Evolutionary conservation across 306 rosid species (phyloP), one percentile per base, ranked within the genome.

Genomic region (Casuarina glauca): DNA sequence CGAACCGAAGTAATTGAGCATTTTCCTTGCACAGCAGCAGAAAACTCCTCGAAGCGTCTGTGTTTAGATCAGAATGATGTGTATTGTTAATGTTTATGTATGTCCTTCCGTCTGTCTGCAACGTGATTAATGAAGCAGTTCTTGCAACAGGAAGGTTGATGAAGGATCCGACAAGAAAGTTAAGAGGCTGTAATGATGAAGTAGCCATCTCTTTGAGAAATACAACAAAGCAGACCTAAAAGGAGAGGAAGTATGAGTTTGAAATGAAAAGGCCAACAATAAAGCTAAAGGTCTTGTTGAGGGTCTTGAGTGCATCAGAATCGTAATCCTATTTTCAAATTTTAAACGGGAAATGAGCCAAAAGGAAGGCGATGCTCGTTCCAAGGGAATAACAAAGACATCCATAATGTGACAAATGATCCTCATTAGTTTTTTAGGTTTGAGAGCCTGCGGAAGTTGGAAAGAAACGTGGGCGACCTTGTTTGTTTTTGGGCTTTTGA

Each of bases 401-500:
- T 71, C 67, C 84, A 84, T 78, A 74, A 84, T 70, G 74, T 81
- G 88, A 87, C 88, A 91, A 74, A 80, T 79, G 87, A 61, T 78
- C 53, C 51, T 81, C 67, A 77, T 72, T 66, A 60, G 62, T 81
- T 60, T 63, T 83, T 75, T 73, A 82, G 71, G 71, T 66, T 15
- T 63, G 41, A 26, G 54, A 49, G 54, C 74, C 52, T 61, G 72
- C 69, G 57, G 74, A 81, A 72, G 82, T 78, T 78, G 52, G 80
- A 86, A 78, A 78, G 75, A 79, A 74, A 86, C 86, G 89, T 73
- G 86, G 76, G 87, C 89, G 78, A 74, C 84, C 86, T 42, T 85
- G 90, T 86, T 86, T 85, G 80, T 70, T 80, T 85, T 81, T 75
- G 66, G 82, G 80, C 90, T 88, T 93, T 90, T 89, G 93, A 91